Base-by-base conservation (phyloP, 2,329 filamentous ascomycete genomes). In the Sporothrix euskadiensis region DNA sequence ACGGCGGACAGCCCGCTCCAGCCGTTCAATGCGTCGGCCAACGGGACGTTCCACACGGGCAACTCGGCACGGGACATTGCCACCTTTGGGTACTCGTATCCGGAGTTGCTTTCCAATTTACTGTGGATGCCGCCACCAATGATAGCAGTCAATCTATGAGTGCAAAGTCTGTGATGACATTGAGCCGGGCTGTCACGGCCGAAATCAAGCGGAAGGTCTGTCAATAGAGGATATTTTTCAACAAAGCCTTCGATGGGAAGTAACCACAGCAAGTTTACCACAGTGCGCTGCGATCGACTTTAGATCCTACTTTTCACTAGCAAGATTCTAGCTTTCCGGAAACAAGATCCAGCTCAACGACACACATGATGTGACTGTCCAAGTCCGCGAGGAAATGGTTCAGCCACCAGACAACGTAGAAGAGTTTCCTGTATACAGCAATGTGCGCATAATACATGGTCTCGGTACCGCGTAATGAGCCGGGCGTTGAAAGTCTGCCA, bases 11-110 rank as follows among this genome's bases (percentile, higher is more conserved):
- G 82, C 19, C 81, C 83, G 2, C 81, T 87, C 4, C 80, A 82
- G 73, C 85, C 85, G 4, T 88, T 88, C 78, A 85, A 82, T 78
- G 69, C 71, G 30, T 79, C 80, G 65, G 75, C 76, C 44, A 78
- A 79, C 56, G 80, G 81, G 16, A 75, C 75, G 14, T 83, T 84
- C 75, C 83, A 86, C 78, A 87, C 83, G 14, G 82, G 79, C 52
- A 77, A 77, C 57, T 80, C 78, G 26, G 79, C 77, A 52, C 74
- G 75, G 32, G 72, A 76, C 19, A 76, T 78, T 63, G 76, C 80
- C 30, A 76, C 54, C 14, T 80, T 83, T 73, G 82, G 82, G 3
- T 83, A 83, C 75, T 81, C 80, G 16, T 83, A 83, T 74, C 78
- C 78, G 8, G 81, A 82, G 71, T 78, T 84, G 44, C 16, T 59